These are phyloP conservation scores for Sophora flavescens DNA, from an alignment of 306 rosid species.

Conservation along the genomic window DNA sequence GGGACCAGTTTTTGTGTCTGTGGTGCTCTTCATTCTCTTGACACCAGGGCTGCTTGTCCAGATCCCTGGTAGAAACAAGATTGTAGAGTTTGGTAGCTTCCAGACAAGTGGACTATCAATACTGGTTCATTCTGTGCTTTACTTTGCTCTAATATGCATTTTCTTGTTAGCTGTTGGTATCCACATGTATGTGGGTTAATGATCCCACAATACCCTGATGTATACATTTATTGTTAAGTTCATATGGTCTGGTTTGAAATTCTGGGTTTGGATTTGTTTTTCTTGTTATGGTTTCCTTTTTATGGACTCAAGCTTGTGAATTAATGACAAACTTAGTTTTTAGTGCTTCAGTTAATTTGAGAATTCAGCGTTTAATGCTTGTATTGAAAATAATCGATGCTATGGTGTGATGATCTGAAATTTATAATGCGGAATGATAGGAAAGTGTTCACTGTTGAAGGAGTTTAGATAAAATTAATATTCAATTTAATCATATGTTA, in stretches of 20 bases:
- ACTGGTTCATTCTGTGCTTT: constrained; percentile 73
- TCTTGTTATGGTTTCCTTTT: background rate
- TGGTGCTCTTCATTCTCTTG: constrained; percentile 77
- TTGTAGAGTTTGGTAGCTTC: constrained; percentile 78
- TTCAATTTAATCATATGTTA: no score
- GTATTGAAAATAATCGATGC: no score
- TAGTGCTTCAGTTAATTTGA: background rate
- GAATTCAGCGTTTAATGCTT: background rate
- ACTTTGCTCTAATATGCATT: constrained; percentile 85
- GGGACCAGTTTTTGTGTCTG: constrained; percentile 95
- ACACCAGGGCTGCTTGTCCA: constrained; percentile 87
- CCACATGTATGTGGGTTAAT: constrained; percentile 70
- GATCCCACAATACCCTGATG: background rate
- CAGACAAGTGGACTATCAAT: constrained; percentile 85
- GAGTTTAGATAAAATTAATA: no score
- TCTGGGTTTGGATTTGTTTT: background rate
- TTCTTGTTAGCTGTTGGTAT: constrained; percentile 79
- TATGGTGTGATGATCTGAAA: no score
- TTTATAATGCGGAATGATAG: no score
- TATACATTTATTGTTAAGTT: background rate
- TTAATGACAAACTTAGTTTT: background rate
- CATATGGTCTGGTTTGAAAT: background rate
- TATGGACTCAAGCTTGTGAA: constrained; percentile 1
- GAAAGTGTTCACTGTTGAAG: no score
- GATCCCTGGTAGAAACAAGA: constrained; percentile 66